These are phyloP conservation scores for Takakia lepidozioides DNA, from an alignment of 225 moss, liverwort and hornwort genomes.

Conservation along the genomic window DNA sequence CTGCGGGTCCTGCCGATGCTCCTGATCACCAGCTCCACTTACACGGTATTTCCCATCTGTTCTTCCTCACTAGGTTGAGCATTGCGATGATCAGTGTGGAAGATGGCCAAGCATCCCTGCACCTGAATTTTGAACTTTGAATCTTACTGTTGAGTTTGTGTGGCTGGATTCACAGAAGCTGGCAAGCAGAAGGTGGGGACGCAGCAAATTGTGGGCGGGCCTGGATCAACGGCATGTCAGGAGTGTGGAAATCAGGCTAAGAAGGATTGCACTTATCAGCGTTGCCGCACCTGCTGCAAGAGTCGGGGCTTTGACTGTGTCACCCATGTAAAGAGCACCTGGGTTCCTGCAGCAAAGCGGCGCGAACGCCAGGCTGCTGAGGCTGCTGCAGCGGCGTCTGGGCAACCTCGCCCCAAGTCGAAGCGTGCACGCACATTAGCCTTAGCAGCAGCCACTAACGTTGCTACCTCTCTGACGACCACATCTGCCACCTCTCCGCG, in stretches of 20 bases:
- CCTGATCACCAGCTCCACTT: conserved; percentile 9
- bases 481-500: conserved; percentile 80
- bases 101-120: too few species aligned
- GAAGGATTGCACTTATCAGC: conserved; percentile 87
- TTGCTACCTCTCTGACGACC: conserved; percentile 67
- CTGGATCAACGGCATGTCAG: conserved; percentile 69
- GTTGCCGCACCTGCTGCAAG: conserved; percentile 93
- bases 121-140: too few species aligned
- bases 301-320: conserved; percentile 93
- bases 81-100: too few species aligned
- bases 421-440: conserved; percentile 78
- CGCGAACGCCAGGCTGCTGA: conserved; percentile 95
- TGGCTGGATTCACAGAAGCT: conserved; percentile 18
- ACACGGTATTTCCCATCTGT: too few species aligned
- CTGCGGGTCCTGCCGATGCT: conserved; percentile 38
- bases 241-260: conserved; percentile 98
- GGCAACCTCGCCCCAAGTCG: conserved; percentile 86
- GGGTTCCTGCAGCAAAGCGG: conserved; percentile 97
- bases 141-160: too few species aligned
- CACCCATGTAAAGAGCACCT: conserved; percentile 93
- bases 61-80: too few species aligned
- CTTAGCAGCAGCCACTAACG: conserved; percentile 56
- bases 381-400: conserved; percentile 91
- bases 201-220: conserved; percentile 25
- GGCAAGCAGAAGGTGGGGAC: conserved; percentile 15